Evolutionary conservation across 2,329 filamentous ascomycete species (phyloP).

Genomic region (Paramyrothecium sp.): DNA sequence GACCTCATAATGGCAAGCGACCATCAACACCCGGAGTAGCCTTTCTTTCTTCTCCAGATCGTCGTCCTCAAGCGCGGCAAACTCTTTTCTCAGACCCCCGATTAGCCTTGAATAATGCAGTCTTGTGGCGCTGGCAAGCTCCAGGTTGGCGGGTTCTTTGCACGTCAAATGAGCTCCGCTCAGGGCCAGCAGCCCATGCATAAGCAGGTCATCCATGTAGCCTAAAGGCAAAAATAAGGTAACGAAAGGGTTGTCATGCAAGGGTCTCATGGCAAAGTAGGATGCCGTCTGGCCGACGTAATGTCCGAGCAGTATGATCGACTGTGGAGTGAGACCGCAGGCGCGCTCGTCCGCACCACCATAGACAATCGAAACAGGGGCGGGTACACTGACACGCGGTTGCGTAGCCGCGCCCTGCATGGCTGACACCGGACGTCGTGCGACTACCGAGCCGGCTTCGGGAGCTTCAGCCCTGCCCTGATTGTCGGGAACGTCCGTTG

Average conservation of each 20-base stretch:
- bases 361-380: neutral
- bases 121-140: neutral
- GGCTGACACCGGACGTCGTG: neutral
- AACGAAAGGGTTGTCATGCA: slow-evolving; percentile 4
- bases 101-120: slow-evolving; percentile 6
- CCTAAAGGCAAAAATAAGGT: slow-evolving; percentile 5
- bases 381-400: neutral
- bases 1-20: slow-evolving; percentile 6
- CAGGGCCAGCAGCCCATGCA: slow-evolving; percentile 6
- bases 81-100: slow-evolving; percentile 1
- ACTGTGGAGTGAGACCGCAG: slow-evolving; percentile 2
- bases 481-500: neutral
- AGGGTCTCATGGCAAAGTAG: slow-evolving; percentile 6
- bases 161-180: slow-evolving; percentile 3
- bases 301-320: neutral
- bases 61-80: neutral
- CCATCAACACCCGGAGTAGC: slow-evolving; percentile 3
- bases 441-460: neutral
- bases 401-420: neutral
- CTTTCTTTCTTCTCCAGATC: slow-evolving; percentile 7
- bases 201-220: slow-evolving; percentile 5
- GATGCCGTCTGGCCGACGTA: slow-evolving; percentile 3
- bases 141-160: neutral
- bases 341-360: slow-evolving; percentile 1
- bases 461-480: neutral